phyloP scores from a whole-genome alignment of 352 stramenopile species.

The Globisporangium echinulatum region DNA sequence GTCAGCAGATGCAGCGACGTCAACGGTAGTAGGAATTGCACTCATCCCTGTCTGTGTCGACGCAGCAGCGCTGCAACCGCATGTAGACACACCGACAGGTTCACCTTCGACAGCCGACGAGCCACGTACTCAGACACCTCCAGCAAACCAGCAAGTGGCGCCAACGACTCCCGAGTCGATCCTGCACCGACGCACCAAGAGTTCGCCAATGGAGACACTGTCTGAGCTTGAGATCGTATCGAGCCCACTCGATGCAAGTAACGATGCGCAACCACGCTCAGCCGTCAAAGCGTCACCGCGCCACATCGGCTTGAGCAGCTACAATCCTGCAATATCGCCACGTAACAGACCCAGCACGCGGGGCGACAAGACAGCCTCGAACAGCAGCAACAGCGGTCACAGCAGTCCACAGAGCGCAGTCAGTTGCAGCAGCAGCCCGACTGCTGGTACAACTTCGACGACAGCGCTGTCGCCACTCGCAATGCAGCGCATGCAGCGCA shows the following conservation, averaged over 20 bases:
- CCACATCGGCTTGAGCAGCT: no score
- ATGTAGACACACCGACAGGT: no score
- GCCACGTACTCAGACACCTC: no score
- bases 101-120: no score
- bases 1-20: no score
- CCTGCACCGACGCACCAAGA: slow-evolving; percentile 8
- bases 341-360: neutral
- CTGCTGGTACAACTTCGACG: no score
- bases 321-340: neutral
- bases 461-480: slow-evolving; percentile 17
- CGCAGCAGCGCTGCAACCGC: no score
- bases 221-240: slow-evolving; percentile 6
- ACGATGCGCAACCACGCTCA: neutral
- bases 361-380: neutral
- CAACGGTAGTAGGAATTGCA: no score
- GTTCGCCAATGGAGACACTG: slow-evolving; percentile 1
- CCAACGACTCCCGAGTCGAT: neutral
- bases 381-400: neutral
- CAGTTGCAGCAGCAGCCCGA: neutral
- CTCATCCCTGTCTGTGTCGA: no score
- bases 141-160: no score
- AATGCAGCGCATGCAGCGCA: slow-evolving; percentile 29
- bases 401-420: neutral
- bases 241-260: neutral
- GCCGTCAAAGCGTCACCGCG: no score